Conservation (phyloP, 306 rosid species). For the Canavalia gladiata region DNA sequence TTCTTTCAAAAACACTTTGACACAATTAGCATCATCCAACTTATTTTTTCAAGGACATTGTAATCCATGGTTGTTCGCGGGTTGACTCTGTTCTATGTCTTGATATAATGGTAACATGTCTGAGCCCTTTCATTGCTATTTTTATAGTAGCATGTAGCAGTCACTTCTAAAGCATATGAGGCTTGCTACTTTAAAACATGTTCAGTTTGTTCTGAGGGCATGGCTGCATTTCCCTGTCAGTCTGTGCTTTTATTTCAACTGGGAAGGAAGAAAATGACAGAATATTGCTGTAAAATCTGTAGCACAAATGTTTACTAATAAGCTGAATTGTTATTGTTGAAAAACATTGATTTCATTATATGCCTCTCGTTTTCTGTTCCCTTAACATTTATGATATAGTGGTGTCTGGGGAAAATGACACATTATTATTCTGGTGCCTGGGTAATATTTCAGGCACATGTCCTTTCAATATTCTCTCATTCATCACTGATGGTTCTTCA, state of each 20-base stretch:
- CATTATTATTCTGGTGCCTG: conserved; percentile 15
- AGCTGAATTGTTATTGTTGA: too few relatives aligned
- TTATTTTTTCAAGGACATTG: conserved; percentile 23
- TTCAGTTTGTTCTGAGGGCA: conserved; percentile 17
- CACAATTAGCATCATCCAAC: not conserved
- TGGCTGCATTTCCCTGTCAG: conserved; percentile 11
- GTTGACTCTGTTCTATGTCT: not conserved
- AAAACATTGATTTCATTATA: too few relatives aligned
- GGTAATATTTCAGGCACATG: conserved; percentile 11
- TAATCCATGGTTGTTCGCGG: conserved; percentile 11
- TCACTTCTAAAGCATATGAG: conserved; percentile 28
- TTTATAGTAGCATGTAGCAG: conserved; percentile 9
- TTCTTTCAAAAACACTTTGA: not conserved
- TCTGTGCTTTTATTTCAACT: conserved; percentile 23
- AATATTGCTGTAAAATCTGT: conserved; percentile 33
- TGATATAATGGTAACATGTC: not conserved
- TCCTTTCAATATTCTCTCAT: conserved; percentile 17
- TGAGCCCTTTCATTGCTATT: conserved; percentile 26
- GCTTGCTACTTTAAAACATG: conserved; percentile 31
- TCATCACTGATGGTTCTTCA: conserved; percentile 22
- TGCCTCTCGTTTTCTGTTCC: too few relatives aligned
- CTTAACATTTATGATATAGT: conserved; percentile 8
- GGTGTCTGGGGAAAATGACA: not conserved
- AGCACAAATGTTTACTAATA: not conserved
- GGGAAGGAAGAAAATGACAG: conserved; percentile 25